Percentiles rank a stretch among this genome's conserved stretches.
Conservation (phyloP, 2,329 filamentous ascomycete species). For the Talaromyces marneffei region DNA sequence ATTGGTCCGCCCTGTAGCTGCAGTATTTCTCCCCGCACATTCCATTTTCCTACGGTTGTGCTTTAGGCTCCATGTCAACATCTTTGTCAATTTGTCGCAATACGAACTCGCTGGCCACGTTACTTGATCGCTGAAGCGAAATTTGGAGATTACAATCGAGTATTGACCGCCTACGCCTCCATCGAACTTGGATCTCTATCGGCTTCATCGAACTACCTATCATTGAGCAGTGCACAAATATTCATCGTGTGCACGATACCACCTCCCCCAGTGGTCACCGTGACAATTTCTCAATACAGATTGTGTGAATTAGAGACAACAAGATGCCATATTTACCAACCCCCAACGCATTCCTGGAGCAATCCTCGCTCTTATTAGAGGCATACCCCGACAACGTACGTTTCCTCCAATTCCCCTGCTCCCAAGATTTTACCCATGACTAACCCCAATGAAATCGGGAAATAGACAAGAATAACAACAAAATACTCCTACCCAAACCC, state of each 20-base stretch:
- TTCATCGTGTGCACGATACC: background rate
- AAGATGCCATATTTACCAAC: constrained; percentile 75
- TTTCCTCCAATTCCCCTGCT: constrained; percentile 16
- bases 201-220: background rate
- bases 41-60: constrained; percentile 2
- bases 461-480: constrained; percentile 84
- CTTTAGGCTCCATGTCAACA: background rate
- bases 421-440: background rate
- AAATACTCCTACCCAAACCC: constrained; percentile 66
- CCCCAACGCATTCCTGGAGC: constrained; percentile 84
- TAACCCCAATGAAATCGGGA: background rate
- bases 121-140: too few species aligned
- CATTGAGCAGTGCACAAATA: background rate
- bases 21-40: constrained; percentile 8
- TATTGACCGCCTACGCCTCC: background rate
- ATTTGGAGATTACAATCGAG: background rate
- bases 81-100: background rate
- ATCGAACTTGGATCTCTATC: background rate
- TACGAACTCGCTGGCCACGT: background rate
- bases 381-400: constrained; percentile 78
- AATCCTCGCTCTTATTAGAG: constrained; percentile 78
- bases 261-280: too few species aligned
- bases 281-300: background rate
- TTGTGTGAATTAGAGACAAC: background rate
- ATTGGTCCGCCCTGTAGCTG: constrained; percentile 2